These are phyloP conservation scores for Moniliophthora roreri DNA, from an alignment of 1,284 basidiomycete genomes.

Conservation along the genomic window DNA sequence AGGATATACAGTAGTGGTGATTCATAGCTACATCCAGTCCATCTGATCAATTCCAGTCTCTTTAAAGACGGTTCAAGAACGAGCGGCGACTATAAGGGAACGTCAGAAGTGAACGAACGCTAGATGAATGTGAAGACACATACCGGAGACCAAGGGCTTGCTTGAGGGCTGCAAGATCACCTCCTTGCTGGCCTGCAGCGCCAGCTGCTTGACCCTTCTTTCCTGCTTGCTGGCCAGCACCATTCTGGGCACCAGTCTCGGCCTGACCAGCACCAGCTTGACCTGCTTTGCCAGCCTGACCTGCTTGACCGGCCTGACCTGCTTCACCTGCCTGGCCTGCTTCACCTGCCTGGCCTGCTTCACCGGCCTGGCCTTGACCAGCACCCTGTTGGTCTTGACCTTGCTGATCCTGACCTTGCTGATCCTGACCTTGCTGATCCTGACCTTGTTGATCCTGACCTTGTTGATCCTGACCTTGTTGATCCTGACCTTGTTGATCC, in stretches of 20 bases:
- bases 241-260: background rate
- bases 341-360: too few relatives aligned
- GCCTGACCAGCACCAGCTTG: too few relatives aligned
- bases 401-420: too few relatives aligned
- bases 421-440: background rate
- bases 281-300: too few relatives aligned
- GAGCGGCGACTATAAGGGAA: too few relatives aligned
- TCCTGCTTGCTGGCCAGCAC: background rate
- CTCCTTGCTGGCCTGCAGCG: background rate
- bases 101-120: background rate
- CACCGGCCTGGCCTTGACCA: too few relatives aligned
- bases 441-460: background rate
- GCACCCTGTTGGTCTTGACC: too few relatives aligned
- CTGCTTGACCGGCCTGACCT: background rate
- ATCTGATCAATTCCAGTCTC: too few relatives aligned
- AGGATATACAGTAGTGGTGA: too few relatives aligned
- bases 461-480: too few relatives aligned
- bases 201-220: background rate
- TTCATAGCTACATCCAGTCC: too few relatives aligned
- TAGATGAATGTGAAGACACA: background rate
- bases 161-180: background rate
- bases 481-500: background rate
- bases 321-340: background rate
- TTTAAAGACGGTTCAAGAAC: too few relatives aligned
- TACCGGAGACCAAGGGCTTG: constrained; percentile 8